A percentile compares a stretch with the other conserved stretches of the same genome.
phyloP scores from a whole-genome alignment of 257 asterid species.

The Mentha longifolia region DNA sequence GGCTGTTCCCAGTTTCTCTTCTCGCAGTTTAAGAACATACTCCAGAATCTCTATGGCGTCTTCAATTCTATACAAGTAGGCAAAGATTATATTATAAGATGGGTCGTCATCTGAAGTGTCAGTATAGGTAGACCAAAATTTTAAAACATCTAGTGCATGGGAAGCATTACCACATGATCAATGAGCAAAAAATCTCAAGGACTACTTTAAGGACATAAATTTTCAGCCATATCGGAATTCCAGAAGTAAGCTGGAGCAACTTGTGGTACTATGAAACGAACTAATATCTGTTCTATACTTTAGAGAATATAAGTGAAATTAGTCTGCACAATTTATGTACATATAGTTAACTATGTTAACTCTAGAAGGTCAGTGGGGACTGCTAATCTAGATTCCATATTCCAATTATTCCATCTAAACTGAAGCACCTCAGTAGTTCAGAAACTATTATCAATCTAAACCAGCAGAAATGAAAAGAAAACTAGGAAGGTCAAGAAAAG shows the following conservation, averaged over 20 bases:
- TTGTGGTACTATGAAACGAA: not conserved
- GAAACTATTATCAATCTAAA: not conserved
- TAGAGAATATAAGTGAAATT: not conserved
- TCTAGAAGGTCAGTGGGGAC: not conserved
- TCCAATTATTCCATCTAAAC: not conserved
- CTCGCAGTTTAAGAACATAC: conserved; percentile 89
- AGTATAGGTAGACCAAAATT: not conserved
- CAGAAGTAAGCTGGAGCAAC: not conserved
- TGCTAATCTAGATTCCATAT: not conserved
- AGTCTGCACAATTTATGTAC: not conserved
- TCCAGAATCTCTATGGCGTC: conserved; percentile 97
- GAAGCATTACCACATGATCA: conserved; percentile 1
- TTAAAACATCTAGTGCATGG: not conserved
- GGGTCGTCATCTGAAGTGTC: not conserved
- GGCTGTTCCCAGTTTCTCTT: conserved; percentile 98
- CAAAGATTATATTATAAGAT: not conserved
- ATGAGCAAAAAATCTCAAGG: not conserved
- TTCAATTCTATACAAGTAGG: conserved; percentile 64
- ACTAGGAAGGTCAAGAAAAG: conserved; percentile 2
- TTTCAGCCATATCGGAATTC: not conserved
- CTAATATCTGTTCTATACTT: not conserved
- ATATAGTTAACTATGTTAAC: not conserved
- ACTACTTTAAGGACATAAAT: not conserved
- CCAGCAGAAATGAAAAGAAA: not conserved
- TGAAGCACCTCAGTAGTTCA: conserved; percentile 1